Evolutionary conservation across 305 asterid species (phyloP).

Genomic region (Striga hermonthica): DNA sequence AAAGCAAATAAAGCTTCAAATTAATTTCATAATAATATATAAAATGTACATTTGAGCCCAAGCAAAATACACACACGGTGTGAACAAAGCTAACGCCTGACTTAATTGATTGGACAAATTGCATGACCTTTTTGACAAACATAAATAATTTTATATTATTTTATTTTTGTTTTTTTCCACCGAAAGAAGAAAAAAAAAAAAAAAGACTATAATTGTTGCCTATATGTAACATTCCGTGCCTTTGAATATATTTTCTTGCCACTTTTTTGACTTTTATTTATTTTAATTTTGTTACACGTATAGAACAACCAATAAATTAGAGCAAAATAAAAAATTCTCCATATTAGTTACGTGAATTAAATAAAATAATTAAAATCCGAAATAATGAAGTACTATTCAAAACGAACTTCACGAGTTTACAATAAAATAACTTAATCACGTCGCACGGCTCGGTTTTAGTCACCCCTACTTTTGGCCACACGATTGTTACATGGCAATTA

Average conservation of each 20-base stretch:
- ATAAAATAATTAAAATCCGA: no score
- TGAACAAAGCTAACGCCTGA: slow-evolving; percentile 14
- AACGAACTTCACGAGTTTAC: no score
- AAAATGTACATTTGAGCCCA: neutral
- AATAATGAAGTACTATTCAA: no score
- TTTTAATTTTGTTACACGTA: slow-evolving; percentile 24
- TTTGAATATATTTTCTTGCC: slow-evolving; percentile 29
- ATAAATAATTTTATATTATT: neutral
- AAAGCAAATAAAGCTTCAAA: neutral
- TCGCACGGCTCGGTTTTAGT: no score
- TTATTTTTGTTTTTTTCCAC: slow-evolving; percentile 29
- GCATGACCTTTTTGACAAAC: slow-evolving; percentile 41
- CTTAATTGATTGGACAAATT: slow-evolving; percentile 20
- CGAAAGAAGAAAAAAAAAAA: slow-evolving; percentile 27
- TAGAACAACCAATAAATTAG: slow-evolving; percentile 23
- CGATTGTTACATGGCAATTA: no score
- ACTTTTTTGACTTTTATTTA: slow-evolving; percentile 49
- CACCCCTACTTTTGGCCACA: no score
- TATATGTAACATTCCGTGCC: slow-evolving; percentile 26
- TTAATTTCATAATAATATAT: neutral
- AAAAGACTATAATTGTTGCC: neutral
- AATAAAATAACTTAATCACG: no score
- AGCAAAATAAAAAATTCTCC: neutral
- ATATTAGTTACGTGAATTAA: neutral
- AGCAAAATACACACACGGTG: neutral